These are phyloP conservation scores for Phlegmacium glaucopus DNA, from an alignment of 768 basidiomycete genomes.

Conservation along the genomic window DNA sequence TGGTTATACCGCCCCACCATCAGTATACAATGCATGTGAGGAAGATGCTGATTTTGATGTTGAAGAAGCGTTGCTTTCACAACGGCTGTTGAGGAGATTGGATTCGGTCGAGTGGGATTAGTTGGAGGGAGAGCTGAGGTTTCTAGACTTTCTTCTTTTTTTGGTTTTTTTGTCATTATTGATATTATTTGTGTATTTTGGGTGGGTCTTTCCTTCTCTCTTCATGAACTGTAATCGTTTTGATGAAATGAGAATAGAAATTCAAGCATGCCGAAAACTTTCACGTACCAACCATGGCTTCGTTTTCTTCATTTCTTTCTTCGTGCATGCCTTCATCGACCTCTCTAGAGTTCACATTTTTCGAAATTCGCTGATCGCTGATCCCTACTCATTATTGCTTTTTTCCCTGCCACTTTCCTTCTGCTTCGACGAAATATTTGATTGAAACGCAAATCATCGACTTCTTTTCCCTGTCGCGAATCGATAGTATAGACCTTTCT, in stretches of 20 bases:
- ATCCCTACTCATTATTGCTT: too few relatives aligned
- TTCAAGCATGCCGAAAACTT: background rate
- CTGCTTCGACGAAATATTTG: too few relatives aligned
- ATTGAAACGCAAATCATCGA: too few relatives aligned
- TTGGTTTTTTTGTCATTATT: slow-evolving; percentile 14
- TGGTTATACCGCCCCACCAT: too few relatives aligned
- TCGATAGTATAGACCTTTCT: background rate
- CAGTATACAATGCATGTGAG: slow-evolving; percentile 2
- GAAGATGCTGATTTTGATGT: slow-evolving; percentile 25
- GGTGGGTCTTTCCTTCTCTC: slow-evolving; percentile 8
- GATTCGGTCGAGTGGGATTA: slow-evolving; percentile 19
- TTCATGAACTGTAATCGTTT: background rate
- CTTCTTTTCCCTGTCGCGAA: background rate
- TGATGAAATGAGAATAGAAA: background rate
- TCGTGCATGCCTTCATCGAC: too few relatives aligned
- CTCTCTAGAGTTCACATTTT: too few relatives aligned
- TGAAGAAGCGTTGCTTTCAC: slow-evolving; percentile 33
- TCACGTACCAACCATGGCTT: too few relatives aligned
- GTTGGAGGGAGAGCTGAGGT: background rate
- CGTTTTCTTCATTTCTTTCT: too few relatives aligned
- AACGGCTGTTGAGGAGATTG: slow-evolving; percentile 27
- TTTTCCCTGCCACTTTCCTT: too few relatives aligned
- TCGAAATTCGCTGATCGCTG: too few relatives aligned
- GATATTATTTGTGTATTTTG: slow-evolving; percentile 18
- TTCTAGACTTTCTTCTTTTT: too few relatives aligned